A percentile compares a stretch with the other conserved stretches of the same genome.
These are phyloP conservation scores for Botryotinia convoluta DNA, from an alignment of 2,329 filamentous ascomycete genomes.

Conservation along the genomic window DNA sequence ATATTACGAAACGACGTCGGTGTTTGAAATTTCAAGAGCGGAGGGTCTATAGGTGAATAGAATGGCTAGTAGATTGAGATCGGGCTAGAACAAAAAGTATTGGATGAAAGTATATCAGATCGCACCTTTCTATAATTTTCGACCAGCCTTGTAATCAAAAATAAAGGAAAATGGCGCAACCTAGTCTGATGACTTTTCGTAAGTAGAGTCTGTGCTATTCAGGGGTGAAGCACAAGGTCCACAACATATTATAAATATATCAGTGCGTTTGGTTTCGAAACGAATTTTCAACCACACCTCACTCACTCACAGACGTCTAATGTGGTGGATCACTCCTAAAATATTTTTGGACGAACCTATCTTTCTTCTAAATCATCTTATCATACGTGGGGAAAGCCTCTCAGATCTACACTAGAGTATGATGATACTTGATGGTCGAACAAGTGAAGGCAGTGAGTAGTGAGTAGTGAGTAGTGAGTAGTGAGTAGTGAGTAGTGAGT, in stretches of 20 bases:
- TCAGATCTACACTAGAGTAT: neutral
- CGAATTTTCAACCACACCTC: neutral
- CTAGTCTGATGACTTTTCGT: neutral
- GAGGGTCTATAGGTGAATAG: neutral
- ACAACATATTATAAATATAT: neutral
- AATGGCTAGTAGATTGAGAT: neutral
- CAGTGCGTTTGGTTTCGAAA: conserved; percentile 19
- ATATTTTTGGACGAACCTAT: neutral
- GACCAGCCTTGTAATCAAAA: neutral
- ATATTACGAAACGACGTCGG: conserved; percentile 4
- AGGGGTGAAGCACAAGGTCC: neutral
- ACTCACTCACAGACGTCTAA: neutral
- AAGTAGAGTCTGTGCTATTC: neutral
- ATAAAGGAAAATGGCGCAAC: neutral
- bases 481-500: neutral
- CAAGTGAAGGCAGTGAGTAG: conserved; percentile 16
- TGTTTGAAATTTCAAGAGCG: neutral
- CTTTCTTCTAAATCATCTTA: neutral
- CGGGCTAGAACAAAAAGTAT: neutral
- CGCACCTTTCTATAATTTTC: neutral
- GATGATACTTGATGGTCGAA: conserved; percentile 9
- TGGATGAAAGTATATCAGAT: neutral
- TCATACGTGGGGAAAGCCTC: neutral
- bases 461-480: neutral
- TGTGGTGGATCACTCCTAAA: neutral